Conservation (phyloP, 768 basidiomycete genomes). For the Galerina sulciceps region DNA sequence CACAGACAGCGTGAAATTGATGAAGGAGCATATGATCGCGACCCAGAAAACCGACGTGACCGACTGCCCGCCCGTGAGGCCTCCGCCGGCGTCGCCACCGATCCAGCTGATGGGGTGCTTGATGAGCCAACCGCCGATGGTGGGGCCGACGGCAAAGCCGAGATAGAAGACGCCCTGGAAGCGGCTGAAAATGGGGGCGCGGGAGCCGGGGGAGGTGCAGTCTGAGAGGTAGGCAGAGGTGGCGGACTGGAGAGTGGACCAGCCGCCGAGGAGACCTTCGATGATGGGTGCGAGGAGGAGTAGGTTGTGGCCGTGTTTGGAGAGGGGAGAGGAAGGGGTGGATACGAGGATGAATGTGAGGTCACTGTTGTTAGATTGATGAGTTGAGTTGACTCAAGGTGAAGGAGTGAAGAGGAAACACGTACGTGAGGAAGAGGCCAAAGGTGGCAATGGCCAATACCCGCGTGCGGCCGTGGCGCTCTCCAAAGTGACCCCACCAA, state of each 20-base stretch:
- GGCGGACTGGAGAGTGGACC: constrained; percentile 75
- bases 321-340: constrained; percentile 62
- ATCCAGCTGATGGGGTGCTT: constrained; percentile 35
- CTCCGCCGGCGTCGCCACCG: constrained; percentile 5
- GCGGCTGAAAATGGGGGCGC: constrained; percentile 72
- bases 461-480: constrained; percentile 76
- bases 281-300: constrained; percentile 80
- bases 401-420: constrained; percentile 13
- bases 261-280: constrained; percentile 86
- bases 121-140: constrained; percentile 65
- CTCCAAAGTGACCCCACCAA: constrained; percentile 88
- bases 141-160: constrained; percentile 80
- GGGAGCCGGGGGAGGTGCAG: constrained; percentile 83
- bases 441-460: constrained; percentile 75
- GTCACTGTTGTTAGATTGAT: constrained; percentile 54
- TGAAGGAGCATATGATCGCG: constrained; percentile 44
- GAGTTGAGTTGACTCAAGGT: constrained; percentile 1
- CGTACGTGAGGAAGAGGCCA: constrained; percentile 52
- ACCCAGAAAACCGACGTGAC: constrained; percentile 55
- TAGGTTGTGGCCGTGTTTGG: constrained; percentile 73
- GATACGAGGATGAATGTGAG: constrained; percentile 84
- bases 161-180: constrained; percentile 79
- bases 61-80: constrained; percentile 24
- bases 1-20: constrained; percentile 64
- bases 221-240: constrained; percentile 86